Evolutionary conservation across 108 stramenopile species (phyloP), one percentile per base, ranked within the genome.

Genomic region (Aurantiochytrium sp.): DNA sequence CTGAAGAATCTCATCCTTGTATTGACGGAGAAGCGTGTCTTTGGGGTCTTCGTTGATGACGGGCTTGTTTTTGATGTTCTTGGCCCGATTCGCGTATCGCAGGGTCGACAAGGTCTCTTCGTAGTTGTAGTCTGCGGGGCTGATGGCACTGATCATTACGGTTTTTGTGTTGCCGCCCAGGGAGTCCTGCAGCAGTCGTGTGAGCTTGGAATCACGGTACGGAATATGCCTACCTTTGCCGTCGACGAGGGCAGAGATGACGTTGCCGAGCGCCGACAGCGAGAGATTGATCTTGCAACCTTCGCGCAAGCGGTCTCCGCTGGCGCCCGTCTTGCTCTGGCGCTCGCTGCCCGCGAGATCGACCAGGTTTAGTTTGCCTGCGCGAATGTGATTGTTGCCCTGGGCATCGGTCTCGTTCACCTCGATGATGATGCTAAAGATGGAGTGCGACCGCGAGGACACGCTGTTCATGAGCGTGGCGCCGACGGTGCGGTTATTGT

Each of bases 201-300:
- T 94, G 86, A 94, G 91, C 88, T 93, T 94, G 15, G 91, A 92
- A 88, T 94, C 94, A 45, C 94, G 85, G 87, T 94, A 94, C 22
- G 94, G 94, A 42, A 94, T 93, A 87, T 93, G 92, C 85, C 91
- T 92, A 30, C 88, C 89, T 22, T 91, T 92, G 86, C 86, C 68
- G 52, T 93, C 93, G 19, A 93, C 91, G 4, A 93, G 90, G 8
- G 93, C 94, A 32, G 90, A 91, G 52, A 94, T 94, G 15, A 94
- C 94, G 91, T 98, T 98, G 22, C 98, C 98, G 37, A 99, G 95
- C 10, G 98, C 97, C 81, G 97, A 95, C 22, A 99, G 94, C 87
- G 96, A 97, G 59, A 96, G 91, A 88, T 99, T 99, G 87, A 90
- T 93, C 87, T 93, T 92, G 87, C 89, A 86, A 50, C 93, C 94